These are phyloP conservation scores for Leucaena leucocephala DNA, from an alignment of 306 rosid species.

Conservation along the genomic window DNA sequence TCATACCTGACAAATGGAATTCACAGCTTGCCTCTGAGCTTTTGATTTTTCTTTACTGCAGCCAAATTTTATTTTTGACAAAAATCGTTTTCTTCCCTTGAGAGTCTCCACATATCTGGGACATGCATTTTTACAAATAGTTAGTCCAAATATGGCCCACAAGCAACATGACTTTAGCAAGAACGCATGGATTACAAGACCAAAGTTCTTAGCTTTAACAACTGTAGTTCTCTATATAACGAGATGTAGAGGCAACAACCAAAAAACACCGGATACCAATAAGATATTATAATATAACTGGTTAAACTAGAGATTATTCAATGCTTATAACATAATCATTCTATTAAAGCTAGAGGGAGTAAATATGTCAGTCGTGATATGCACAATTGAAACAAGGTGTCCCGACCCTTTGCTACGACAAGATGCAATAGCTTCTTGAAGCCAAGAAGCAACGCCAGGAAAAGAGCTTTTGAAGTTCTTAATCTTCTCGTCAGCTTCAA, in stretches of 20 bases:
- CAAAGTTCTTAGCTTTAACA: not conserved
- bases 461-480: slow-evolving; percentile 78
- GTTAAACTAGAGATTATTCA: too few species aligned
- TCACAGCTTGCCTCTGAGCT: slow-evolving; percentile 98
- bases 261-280: not conserved
- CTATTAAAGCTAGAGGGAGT: not conserved
- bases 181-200: slow-evolving; percentile 8
- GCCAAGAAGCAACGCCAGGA: slow-evolving; percentile 97
- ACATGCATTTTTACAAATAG: slow-evolving; percentile 28
- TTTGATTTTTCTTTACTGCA: slow-evolving; percentile 71
- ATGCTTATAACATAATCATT: not conserved
- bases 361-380: slow-evolving; percentile 15
- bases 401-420: slow-evolving; percentile 86
- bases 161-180: slow-evolving; percentile 24
- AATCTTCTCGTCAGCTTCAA: slow-evolving; percentile 84
- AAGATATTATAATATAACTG: not conserved
- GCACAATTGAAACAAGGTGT: slow-evolving; percentile 34
- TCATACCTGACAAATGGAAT: slow-evolving; percentile 92
- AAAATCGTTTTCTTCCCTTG: slow-evolving; percentile 83
- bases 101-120: slow-evolving; percentile 83
- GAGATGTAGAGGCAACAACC: slow-evolving; percentile 16
- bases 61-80: slow-evolving; percentile 86
- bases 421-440: slow-evolving; percentile 68
- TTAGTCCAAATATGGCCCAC: slow-evolving; percentile 9
- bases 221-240: not conserved